phyloP scores from a whole-genome alignment of 148 eudicot species.

The Cornus florida region DNA sequence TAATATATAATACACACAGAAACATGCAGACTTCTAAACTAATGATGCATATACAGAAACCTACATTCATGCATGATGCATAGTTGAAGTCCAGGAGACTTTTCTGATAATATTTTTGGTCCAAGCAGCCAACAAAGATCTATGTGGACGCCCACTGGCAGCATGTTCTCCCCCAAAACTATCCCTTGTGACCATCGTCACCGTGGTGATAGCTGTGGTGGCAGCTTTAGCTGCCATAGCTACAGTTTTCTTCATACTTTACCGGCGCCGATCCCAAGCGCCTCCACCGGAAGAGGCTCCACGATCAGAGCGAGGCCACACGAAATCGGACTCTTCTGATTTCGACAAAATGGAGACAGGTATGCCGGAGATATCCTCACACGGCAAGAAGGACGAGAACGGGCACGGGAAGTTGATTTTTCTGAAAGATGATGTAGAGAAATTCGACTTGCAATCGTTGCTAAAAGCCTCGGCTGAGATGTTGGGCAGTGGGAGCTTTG shows the following conservation, averaged over 20 bases:
- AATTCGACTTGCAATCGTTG: constrained; percentile 63
- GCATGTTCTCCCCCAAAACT: constrained; percentile 17
- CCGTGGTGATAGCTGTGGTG: constrained; percentile 9
- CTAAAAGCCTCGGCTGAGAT: constrained; percentile 74
- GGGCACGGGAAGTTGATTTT: constrained; percentile 44
- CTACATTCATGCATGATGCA: too few relatives aligned
- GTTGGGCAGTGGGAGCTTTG: constrained; percentile 77
- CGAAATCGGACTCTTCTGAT: constrained; percentile 4
- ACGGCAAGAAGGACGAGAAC: background rate
- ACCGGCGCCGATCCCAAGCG: constrained; percentile 2
- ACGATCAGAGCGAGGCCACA: background rate
- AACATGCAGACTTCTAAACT: background rate
- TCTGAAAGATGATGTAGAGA: constrained; percentile 43
- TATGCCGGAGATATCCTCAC: constrained; percentile 7
- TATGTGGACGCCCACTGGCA: constrained; percentile 59
- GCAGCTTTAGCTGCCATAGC: constrained; percentile 24
- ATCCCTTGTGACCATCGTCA: constrained; percentile 14
- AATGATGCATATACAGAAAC: too few relatives aligned
- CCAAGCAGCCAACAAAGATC: constrained; percentile 45
- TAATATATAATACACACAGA: background rate
- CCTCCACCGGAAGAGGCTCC: background rate
- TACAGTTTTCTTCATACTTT: constrained; percentile 26
- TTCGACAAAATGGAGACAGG: constrained; percentile 27
- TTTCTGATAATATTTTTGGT: too few relatives aligned
- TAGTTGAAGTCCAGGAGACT: too few relatives aligned